A percentile compares a stretch with the other conserved stretches of the same genome.
Evolutionary conservation across 805 yeast genomes (phyloP).

Genomic region (Suhomyces xylopsoci): DNA sequence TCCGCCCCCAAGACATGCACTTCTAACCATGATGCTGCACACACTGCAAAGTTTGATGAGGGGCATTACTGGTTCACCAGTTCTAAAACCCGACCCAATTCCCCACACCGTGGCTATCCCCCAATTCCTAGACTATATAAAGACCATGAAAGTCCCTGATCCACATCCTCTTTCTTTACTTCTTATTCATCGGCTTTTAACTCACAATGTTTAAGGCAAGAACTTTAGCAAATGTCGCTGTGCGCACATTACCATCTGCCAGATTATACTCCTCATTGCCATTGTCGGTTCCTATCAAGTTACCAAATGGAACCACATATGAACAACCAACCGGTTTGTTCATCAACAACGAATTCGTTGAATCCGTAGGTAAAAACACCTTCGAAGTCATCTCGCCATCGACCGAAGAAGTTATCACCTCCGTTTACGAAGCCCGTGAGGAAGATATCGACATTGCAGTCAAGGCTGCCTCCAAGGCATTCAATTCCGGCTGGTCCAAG

Average conservation of each 20-base stretch:
- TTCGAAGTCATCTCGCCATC: constrained; percentile 64
- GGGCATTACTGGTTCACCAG: neutral
- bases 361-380: constrained; percentile 54
- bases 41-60: neutral
- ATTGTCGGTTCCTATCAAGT: constrained; percentile 43
- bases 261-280: constrained; percentile 33
- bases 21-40: neutral
- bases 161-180: neutral
- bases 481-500: constrained; percentile 64
- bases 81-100: neutral
- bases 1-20: neutral
- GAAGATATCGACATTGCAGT: constrained; percentile 86
- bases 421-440: constrained; percentile 69
- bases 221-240: neutral
- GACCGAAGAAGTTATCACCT: constrained; percentile 66
- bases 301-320: constrained; percentile 72
- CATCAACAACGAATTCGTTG: constrained; percentile 79
- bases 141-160: neutral
- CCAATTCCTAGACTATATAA: neutral
- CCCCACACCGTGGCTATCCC: neutral
- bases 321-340: constrained; percentile 86
- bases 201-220: constrained; percentile 1
- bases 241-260: neutral
- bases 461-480: constrained; percentile 77
- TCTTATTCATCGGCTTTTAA: neutral